Conservation (phyloP, 2,329 filamentous ascomycete species). For the Trichophyton benhamiae region DNA sequence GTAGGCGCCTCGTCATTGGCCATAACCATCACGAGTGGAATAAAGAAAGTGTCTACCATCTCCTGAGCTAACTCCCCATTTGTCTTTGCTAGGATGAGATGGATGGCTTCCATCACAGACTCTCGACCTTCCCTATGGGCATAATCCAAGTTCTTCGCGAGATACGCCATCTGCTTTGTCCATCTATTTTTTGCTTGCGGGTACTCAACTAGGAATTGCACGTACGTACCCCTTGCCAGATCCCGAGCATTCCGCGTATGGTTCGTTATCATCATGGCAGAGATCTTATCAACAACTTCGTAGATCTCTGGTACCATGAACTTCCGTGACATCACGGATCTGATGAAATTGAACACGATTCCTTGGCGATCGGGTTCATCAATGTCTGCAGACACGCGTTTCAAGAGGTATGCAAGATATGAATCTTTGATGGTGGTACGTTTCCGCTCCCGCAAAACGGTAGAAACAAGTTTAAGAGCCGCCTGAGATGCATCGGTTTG, state of each 20-base stretch:
- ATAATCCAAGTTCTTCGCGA: slow-evolving; percentile 84
- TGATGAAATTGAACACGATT: slow-evolving; percentile 86
- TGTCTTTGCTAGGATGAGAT: slow-evolving; percentile 75
- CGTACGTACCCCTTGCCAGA: slow-evolving; percentile 75
- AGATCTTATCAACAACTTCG: slow-evolving; percentile 78
- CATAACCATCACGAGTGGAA: slow-evolving; percentile 72
- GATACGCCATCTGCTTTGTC: slow-evolving; percentile 76
- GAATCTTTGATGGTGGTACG: slow-evolving; percentile 66
- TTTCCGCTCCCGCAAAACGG: slow-evolving; percentile 68
- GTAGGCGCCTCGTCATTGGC: slow-evolving; percentile 79
- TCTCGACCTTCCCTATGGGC: slow-evolving; percentile 76
- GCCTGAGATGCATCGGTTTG: slow-evolving; percentile 77
- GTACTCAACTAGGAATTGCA: slow-evolving; percentile 89
- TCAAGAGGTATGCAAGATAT: slow-evolving; percentile 69
- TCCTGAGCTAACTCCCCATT: slow-evolving; percentile 72
- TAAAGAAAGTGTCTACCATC: slow-evolving; percentile 67
- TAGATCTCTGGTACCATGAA: slow-evolving; percentile 81
- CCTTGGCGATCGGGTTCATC: slow-evolving; percentile 88
- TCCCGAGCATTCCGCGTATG: slow-evolving; percentile 81
- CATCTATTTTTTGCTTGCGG: slow-evolving; percentile 83
- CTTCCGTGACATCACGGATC: slow-evolving; percentile 72
- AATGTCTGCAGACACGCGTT: slow-evolving; percentile 72
- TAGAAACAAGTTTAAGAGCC: slow-evolving; percentile 74
- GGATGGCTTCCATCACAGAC: slow-evolving; percentile 84
- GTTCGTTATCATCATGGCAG: slow-evolving; percentile 89